Evolutionary conservation across 1,139 yeast genomes (phyloP).

Genomic region (Taphrina wiesneri): DNA sequence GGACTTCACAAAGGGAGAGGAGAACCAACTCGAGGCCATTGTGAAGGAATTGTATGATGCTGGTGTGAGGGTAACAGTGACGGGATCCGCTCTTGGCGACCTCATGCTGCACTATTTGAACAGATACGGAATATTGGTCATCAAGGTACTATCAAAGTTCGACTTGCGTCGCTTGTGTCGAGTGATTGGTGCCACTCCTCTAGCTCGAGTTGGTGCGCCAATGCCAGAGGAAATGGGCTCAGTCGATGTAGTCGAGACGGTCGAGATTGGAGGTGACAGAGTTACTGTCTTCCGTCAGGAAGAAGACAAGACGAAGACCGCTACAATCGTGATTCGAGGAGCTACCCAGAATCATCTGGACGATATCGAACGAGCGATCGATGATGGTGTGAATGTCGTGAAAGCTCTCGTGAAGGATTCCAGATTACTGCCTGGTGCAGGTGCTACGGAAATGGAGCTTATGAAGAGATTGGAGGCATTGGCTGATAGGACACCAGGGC

Average conservation of each 20-base stretch:
- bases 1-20: constrained; percentile 94
- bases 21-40: constrained; percentile 80
- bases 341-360: constrained; percentile 95
- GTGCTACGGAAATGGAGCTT: constrained; percentile 90
- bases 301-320: constrained; percentile 63
- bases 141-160: constrained; percentile 89
- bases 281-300: constrained; percentile 87
- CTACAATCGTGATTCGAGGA: constrained; percentile 91
- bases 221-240: constrained; percentile 91
- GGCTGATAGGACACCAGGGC: constrained; percentile 93
- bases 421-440: constrained; percentile 91
- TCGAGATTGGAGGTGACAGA: constrained; percentile 96
- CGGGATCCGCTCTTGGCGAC: constrained; percentile 92
- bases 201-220: constrained; percentile 94
- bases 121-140: constrained; percentile 77
- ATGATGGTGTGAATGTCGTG: constrained; percentile 91
- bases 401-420: constrained; percentile 82
- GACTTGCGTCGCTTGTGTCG: constrained; percentile 91
- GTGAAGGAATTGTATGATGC: constrained; percentile 80
- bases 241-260: constrained; percentile 83
- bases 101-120: constrained; percentile 89
- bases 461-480: constrained; percentile 74
- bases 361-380: constrained; percentile 94
- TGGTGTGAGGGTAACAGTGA: constrained; percentile 84
- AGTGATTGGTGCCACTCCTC: constrained; percentile 96